These are phyloP conservation scores for Cordyceps militaris DNA, from an alignment of 2,329 filamentous ascomycete species.

Conservation along the genomic window DNA sequence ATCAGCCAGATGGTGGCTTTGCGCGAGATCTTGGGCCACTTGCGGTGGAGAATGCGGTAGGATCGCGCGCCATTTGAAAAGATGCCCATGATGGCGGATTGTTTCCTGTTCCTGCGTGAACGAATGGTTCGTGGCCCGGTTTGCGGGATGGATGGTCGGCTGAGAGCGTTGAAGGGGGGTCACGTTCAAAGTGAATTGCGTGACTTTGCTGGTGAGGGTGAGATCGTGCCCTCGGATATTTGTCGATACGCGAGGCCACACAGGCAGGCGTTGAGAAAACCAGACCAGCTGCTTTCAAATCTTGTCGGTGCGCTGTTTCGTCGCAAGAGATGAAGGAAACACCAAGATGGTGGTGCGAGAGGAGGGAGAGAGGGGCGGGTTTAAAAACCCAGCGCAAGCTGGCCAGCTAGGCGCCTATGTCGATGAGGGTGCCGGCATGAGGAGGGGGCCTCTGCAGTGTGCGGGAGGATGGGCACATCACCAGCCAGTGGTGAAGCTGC, in stretches of 20 bases:
- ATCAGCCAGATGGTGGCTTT: constrained; percentile 57
- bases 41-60: constrained; percentile 52
- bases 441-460: constrained; percentile 3
- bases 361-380: background rate
- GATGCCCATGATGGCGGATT: constrained; percentile 5
- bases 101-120: no score
- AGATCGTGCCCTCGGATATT: no score
- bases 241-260: background rate
- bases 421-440: background rate
- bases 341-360: background rate
- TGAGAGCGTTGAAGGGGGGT: no score
- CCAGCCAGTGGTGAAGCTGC: constrained; percentile 9
- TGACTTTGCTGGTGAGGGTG: background rate
- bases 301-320: background rate
- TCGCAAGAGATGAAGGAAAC: background rate
- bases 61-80: constrained; percentile 11
- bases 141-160: no score
- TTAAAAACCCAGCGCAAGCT: constrained; percentile 3
- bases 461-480: background rate
- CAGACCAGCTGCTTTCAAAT: constrained; percentile 5
- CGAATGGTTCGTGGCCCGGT: no score
- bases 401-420: background rate
- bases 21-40: constrained; percentile 45
- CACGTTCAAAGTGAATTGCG: background rate
- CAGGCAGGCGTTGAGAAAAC: background rate